A percentile compares a stretch with the other conserved stretches of the same genome.
Conservation (phyloP, 352 stramenopile genomes). For the Elongisporangium prolatum region DNA sequence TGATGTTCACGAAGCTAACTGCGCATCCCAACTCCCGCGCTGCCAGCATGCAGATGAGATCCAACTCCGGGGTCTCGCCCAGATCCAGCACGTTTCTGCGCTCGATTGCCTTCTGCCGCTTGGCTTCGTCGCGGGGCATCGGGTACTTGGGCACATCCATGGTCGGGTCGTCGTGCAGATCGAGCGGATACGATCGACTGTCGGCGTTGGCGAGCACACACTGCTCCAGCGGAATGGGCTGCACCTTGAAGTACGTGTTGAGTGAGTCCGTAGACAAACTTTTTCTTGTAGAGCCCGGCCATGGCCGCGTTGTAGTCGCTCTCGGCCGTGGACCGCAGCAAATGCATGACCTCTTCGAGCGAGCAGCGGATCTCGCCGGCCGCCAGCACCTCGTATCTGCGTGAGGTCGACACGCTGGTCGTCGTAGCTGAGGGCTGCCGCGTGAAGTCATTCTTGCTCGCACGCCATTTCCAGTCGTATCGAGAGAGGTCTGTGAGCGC, state of each 20-base stretch:
- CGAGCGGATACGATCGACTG: conserved; percentile 1
- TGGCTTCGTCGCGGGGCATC: conserved; percentile 31
- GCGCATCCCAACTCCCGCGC: conserved; percentile 8
- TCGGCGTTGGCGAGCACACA: conserved; percentile 4
- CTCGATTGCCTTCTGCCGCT: conserved; percentile 34
- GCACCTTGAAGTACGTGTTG: conserved; percentile 12
- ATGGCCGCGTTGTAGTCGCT: conserved; percentile 34
- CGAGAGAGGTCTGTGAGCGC: conserved; percentile 5
- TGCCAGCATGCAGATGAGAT: conserved; percentile 6
- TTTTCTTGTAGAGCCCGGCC: conserved; percentile 26
- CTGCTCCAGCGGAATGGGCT: conserved; percentile 5
- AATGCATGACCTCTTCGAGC: conserved; percentile 9
- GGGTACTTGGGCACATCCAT: conserved; percentile 7
- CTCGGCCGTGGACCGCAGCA: conserved; percentile 20
- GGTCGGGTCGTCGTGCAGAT: background rate
- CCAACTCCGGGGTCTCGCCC: conserved; percentile 20
- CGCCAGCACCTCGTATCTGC: conserved; percentile 7
- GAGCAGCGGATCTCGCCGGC: conserved; percentile 11
- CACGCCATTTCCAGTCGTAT: background rate
- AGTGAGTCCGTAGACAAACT: conserved; percentile 42
- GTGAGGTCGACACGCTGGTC: background rate
- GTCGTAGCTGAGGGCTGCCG: conserved; percentile 15
- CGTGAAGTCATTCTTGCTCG: background rate
- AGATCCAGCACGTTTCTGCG: conserved; percentile 33
- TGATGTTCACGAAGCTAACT: conserved; percentile 40